phyloP scores from a whole-genome alignment of 2,329 filamentous ascomycete species.

The Aureobasidium musti region DNA sequence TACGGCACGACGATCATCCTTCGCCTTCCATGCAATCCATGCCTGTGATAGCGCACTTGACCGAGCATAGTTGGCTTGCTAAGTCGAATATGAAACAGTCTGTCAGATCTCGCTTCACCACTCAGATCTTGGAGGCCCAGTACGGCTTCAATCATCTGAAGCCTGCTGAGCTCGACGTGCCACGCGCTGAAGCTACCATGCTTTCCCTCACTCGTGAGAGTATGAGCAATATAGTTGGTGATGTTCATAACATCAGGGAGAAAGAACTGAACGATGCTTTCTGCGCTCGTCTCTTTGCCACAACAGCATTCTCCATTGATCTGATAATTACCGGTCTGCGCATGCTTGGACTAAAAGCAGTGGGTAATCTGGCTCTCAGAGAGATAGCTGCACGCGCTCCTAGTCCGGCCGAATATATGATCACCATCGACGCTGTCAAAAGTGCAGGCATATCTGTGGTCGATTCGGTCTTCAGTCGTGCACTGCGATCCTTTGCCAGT shows the following conservation, averaged over 20 bases:
- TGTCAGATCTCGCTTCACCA: not conserved
- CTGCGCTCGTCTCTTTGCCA: slow-evolving; percentile 80
- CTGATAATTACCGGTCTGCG: slow-evolving; percentile 69
- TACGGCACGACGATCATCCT: slow-evolving; percentile 43
- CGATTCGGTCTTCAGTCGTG: slow-evolving; percentile 63
- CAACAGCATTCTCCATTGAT: slow-evolving; percentile 70
- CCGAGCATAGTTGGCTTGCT: slow-evolving; percentile 12
- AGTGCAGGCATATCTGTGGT: slow-evolving; percentile 64
- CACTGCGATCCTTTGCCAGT: slow-evolving; percentile 64
- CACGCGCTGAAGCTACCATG: not conserved
- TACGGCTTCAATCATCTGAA: not conserved
- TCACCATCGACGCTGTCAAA: slow-evolving; percentile 63
- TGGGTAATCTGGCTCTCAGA: slow-evolving; percentile 76
- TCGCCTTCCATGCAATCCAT: slow-evolving; percentile 39
- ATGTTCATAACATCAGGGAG: slow-evolving; percentile 48
- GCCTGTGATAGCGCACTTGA: slow-evolving; percentile 38
- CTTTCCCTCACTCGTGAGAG: slow-evolving; percentile 35
- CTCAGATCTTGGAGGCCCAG: slow-evolving; percentile 4
- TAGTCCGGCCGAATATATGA: slow-evolving; percentile 57
- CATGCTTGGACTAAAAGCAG: slow-evolving; percentile 68
- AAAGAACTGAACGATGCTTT: slow-evolving; percentile 64
- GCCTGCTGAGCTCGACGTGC: not conserved
- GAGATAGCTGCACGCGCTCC: slow-evolving; percentile 70
- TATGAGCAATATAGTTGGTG: slow-evolving; percentile 43
- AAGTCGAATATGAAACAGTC: not conserved